Percentiles rank a stretch among this genome's conserved stretches.
These are phyloP conservation scores for Colletotrichum sublineola DNA, from an alignment of 2,329 filamentous ascomycete genomes.

Conservation along the genomic window DNA sequence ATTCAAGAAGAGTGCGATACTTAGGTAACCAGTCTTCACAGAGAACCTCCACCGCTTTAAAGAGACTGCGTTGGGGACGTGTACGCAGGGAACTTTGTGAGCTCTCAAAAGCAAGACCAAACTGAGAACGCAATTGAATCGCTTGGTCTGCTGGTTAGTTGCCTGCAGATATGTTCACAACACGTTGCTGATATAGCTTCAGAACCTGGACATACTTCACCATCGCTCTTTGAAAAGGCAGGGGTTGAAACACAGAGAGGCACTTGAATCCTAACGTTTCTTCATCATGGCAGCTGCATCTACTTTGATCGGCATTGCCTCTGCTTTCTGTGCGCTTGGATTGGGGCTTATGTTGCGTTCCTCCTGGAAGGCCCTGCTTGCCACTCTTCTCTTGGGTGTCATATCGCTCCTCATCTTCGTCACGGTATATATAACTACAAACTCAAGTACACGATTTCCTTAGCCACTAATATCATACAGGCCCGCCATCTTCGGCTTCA, in stretches of 20 bases:
- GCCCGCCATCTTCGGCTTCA: constrained; percentile 32
- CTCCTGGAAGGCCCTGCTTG: constrained; percentile 30
- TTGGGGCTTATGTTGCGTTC: constrained; percentile 26
- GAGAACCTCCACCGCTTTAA: neutral
- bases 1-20: neutral
- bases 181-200: constrained; percentile 14
- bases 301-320: constrained; percentile 30
- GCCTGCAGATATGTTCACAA: neutral
- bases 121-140: neutral
- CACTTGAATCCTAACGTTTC: neutral
- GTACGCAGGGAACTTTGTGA: too few relatives aligned
- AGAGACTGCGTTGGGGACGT: neutral
- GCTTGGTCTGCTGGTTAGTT: neutral
- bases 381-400: constrained; percentile 9
- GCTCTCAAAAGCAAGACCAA: neutral
- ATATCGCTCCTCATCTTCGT: constrained; percentile 46
- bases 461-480: constrained; percentile 1
- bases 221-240: neutral
- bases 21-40: neutral
- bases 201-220: neutral
- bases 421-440: constrained; percentile 45
- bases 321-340: constrained; percentile 26
- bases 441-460: neutral
- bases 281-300: constrained; percentile 22
- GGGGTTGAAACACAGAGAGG: neutral